These are phyloP conservation scores for Tetrapisispora phaffii DNA, from an alignment of 805 yeast genomes.

Conservation along the genomic window DNA sequence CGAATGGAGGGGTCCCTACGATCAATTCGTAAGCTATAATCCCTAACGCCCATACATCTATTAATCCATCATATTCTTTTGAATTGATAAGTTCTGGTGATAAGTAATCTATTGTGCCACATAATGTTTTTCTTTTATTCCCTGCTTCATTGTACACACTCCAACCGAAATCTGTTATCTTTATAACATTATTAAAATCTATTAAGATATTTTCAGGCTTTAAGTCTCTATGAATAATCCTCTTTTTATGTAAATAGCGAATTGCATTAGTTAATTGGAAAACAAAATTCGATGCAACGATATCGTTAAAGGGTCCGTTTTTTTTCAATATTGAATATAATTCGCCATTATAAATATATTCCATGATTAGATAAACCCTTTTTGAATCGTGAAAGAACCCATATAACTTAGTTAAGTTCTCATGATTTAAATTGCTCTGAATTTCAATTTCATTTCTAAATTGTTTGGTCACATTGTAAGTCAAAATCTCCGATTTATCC, in stretches of 20 bases:
- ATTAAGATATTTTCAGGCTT: constrained; percentile 88
- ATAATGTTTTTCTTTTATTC: constrained; percentile 63
- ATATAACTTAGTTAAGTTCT: constrained; percentile 67
- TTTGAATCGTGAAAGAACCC: constrained; percentile 78
- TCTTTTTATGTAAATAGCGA: constrained; percentile 63
- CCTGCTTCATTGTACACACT: constrained; percentile 57
- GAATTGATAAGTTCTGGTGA: constrained; percentile 94
- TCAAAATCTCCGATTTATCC: constrained; percentile 71
- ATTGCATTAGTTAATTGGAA: constrained; percentile 78
- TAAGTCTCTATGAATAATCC: constrained; percentile 83
- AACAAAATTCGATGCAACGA: constrained; percentile 66
- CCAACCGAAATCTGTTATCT: constrained; percentile 95
- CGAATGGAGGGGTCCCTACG: constrained; percentile 88
- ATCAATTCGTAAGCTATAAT: constrained; percentile 75
- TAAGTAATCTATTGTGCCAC: constrained; percentile 89
- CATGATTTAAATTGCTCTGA: constrained; percentile 70
- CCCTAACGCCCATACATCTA: constrained; percentile 92
- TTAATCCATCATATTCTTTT: constrained; percentile 63
- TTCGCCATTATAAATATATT: constrained; percentile 80
- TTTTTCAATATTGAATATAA: constrained; percentile 58
- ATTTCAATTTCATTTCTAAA: constrained; percentile 87
- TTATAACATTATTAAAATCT: constrained; percentile 64
- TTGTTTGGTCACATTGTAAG: constrained; percentile 71
- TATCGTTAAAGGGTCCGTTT: constrained; percentile 59
- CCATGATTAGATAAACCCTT: constrained; percentile 75